Base-by-base conservation (phyloP, 1,284 basidiomycete genomes). In the Pseudozyma tsukubaensis region DNA sequence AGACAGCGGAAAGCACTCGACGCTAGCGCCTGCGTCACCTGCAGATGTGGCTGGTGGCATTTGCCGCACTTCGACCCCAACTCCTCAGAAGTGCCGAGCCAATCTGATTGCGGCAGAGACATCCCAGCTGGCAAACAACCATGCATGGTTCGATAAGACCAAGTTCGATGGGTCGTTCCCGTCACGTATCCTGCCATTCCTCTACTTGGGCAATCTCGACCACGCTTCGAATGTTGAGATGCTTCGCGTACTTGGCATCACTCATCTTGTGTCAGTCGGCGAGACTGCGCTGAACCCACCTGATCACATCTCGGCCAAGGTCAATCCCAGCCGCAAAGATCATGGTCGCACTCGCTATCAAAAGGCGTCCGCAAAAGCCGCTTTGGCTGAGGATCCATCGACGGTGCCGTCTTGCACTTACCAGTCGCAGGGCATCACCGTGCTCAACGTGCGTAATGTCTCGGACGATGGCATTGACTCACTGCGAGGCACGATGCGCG, bases 391-490 rank as follows among this genome's bases (percentile, higher is more conserved):
- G 37, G 71, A 69, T 50, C 67, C 67, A 0, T 19, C 59, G 32
- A 74, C 62, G 16, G 67, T 74, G 14, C 71, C 71, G 4, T 73
- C 71, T 35, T 53, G 53, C 44, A 63, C 55, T 29, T 73, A 77
- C 44, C 49, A 59, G 52, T 50, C 87, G 5, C 87, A 86, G 19
- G 88, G 92, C 50, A 94, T 96, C 83, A 91, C 91, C 79, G 93
- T 94, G 40, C 88, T 94, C 62, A 93, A 94, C 84, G 92, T 95
- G 85, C 91, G 94, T 78, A 85, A 80, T 51, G 90, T 94, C 16
- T 92, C 92, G 79, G 95, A 98, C 85, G 95, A 98, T 82, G 95
- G 95, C 8, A 97, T 97, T 83, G 94, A 97, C 86, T 93, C 93
- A 37, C 89, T 97, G 19, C 91, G 94, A 72, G 92, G 92, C 4